Evolutionary conservation across 805 yeast genomes (phyloP), one percentile per base, ranked within the genome.

Genomic region (Starmerella powellii): DNA sequence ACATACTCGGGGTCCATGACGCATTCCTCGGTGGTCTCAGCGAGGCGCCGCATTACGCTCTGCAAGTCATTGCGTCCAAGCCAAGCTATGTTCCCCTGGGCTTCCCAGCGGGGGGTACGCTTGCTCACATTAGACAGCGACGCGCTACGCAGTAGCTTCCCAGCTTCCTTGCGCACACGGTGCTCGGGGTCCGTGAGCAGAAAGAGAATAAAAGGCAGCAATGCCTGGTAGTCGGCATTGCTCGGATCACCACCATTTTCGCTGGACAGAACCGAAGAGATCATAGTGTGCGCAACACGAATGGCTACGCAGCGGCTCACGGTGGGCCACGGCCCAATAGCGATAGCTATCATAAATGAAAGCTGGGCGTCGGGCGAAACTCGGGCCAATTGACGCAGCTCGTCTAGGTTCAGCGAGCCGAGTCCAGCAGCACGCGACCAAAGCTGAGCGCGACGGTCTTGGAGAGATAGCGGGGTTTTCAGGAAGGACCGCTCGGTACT

Each of bases 1-100:
- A 74, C 58, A 52, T 72, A 75, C 20, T 63, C 58, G 27, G 61
- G 61, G 49, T 78, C 86, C 47, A 76, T 58, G 17, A 65, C 61
- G 41, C 72, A 66, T 42, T 71, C 75, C 8, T 63, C 58, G 29
- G 56, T 51, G 43, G 59, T 49, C 21, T 65, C 62, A 33, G 76
- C 54, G 6, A 60, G 46, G 11, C 44, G 60, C 13, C 58, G 54
- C 13, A 73, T 45, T 49, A 82, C 60, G 2, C 52, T 42, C 17
- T 59, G 60, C n/a, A 76, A 74, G 56, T 85, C 94, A 35, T 72
- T 72, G 29, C 85, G 80, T 18, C 78, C 63, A 6, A 66, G 53
- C 63, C 65, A 64, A 20, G 78, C 64, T 20, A 80, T 59, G 23
- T 34, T 37, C 8, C 38, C 26, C 6, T 12, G 21, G 12, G 20